phyloP scores from a whole-genome alignment of 1,284 basidiomycete species.

The Bondarzewia mesenterica region DNA sequence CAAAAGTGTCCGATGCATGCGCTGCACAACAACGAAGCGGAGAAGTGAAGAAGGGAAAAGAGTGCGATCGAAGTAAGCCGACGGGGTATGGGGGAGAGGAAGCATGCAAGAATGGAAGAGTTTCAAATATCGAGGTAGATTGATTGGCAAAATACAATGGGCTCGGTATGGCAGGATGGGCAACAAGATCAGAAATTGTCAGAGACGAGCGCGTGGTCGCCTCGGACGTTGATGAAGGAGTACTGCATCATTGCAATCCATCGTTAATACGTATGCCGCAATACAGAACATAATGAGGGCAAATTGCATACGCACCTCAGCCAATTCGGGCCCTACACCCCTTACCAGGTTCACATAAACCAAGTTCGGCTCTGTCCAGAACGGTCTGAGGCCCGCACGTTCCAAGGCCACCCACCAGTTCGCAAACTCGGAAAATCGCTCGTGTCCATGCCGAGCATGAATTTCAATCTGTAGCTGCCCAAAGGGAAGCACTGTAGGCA shows the following conservation, averaged over 20 bases:
- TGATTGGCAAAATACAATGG: too few species aligned
- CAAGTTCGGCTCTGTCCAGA: constrained; percentile 25
- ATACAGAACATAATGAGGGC: background rate
- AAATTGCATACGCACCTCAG: constrained; percentile 28
- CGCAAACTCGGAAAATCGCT: constrained; percentile 28
- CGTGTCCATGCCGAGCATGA: constrained; percentile 22
- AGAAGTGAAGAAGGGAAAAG: too few species aligned
- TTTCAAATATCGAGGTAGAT: too few species aligned
- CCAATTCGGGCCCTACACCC: constrained; percentile 24
- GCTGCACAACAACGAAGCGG: too few species aligned
- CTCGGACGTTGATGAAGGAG: constrained; percentile 33
- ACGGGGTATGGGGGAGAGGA: too few species aligned
- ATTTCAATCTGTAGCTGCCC: constrained; percentile 39
- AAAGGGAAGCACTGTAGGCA: constrained; percentile 27
- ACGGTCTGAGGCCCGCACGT: constrained; percentile 40
- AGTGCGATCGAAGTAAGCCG: too few species aligned
- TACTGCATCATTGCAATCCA: constrained; percentile 19
- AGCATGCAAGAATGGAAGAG: too few species aligned
- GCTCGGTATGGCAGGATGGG: too few species aligned
- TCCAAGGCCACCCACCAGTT: constrained; percentile 46
- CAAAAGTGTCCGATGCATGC: too few species aligned
- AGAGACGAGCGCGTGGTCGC: too few species aligned
- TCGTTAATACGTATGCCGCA: background rate
- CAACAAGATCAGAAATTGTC: too few species aligned
- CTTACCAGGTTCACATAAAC: constrained; percentile 28